phyloP scores from a whole-genome alignment of 2,329 filamentous ascomycete genomes.

The Macrophomina phaseolina region DNA sequence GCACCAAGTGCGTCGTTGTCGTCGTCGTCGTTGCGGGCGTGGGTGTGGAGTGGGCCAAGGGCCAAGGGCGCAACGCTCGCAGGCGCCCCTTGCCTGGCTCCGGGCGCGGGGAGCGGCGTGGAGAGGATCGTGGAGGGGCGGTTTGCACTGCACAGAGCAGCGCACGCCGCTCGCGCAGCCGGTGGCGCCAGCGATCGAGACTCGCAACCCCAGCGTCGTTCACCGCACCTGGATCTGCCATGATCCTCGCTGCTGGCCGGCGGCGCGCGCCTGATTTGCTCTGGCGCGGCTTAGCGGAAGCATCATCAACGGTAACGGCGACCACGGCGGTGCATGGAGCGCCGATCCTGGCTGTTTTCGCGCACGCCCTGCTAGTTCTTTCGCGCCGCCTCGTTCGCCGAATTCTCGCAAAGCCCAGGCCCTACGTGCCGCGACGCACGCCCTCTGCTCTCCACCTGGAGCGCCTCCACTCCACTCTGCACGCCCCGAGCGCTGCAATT shows the following conservation, averaged over 20 bases:
- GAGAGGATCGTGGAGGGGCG: constrained; percentile 18
- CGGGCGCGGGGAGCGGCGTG: constrained; percentile 5
- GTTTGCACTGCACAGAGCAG: constrained; percentile 12
- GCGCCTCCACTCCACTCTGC: constrained; percentile 27
- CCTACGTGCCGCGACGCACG: constrained; percentile 26
- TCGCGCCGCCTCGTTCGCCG: constrained; percentile 22
- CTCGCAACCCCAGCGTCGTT: constrained; percentile 19
- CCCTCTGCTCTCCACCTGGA: constrained; percentile 18
- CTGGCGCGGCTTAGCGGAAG: constrained; percentile 23
- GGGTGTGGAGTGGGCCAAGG: not conserved
- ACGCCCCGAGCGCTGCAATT: constrained; percentile 20
- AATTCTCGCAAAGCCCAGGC: constrained; percentile 26
- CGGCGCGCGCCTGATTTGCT: constrained; percentile 26
- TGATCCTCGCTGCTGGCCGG: constrained; percentile 23
- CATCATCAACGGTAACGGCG: constrained; percentile 25
- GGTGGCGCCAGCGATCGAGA: constrained; percentile 25
- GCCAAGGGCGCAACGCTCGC: constrained; percentile 13
- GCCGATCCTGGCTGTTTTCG: constrained; percentile 27
- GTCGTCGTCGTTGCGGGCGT: too few relatives aligned
- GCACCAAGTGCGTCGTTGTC: not conserved
- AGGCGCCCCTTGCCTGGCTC: constrained; percentile 17
- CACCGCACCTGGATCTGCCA: constrained; percentile 25
- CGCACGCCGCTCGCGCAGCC: constrained; percentile 21
- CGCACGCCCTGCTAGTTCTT: constrained; percentile 19
- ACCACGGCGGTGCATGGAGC: constrained; percentile 22